phyloP scores from a whole-genome alignment of 345 rosid species.

The Citrus hindsii region DNA sequence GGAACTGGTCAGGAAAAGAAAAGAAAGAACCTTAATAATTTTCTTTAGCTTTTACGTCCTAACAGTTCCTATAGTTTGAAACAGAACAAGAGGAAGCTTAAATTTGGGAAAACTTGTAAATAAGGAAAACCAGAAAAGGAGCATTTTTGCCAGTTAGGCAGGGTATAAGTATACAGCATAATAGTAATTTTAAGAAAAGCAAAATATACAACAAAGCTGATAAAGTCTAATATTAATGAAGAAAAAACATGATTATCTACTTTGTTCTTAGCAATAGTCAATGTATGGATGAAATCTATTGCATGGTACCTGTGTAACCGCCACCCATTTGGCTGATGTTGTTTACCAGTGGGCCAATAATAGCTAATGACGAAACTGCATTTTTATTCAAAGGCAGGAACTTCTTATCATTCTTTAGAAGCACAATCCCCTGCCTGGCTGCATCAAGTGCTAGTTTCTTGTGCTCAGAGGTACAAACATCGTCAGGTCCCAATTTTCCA shows the following conservation, averaged over 20 bases:
- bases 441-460: conserved; percentile 75
- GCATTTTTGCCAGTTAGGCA: not conserved
- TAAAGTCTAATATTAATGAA: not conserved
- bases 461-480: conserved; percentile 66
- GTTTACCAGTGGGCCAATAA: conserved; percentile 79
- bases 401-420: conserved; percentile 68
- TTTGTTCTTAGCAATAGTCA: not conserved
- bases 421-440: conserved; percentile 90
- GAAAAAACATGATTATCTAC: not conserved
- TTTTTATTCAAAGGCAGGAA: conserved; percentile 62
- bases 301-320: conserved; percentile 60
- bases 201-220: not conserved
- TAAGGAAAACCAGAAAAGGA: not conserved
- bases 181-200: too few relatives aligned
- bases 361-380: conserved; percentile 56
- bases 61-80: not conserved
- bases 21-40: not conserved
- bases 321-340: conserved; percentile 63
- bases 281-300: not conserved
- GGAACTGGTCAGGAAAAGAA: not conserved
- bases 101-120: not conserved
- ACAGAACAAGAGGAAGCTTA: not conserved
- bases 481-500: conserved; percentile 55
- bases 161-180: not conserved
- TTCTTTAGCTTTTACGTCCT: not conserved